Evolutionary conservation across 257 asterid genomes (phyloP), one percentile per base, ranked within the genome.

Genomic region (Solanum virginianum): DNA sequence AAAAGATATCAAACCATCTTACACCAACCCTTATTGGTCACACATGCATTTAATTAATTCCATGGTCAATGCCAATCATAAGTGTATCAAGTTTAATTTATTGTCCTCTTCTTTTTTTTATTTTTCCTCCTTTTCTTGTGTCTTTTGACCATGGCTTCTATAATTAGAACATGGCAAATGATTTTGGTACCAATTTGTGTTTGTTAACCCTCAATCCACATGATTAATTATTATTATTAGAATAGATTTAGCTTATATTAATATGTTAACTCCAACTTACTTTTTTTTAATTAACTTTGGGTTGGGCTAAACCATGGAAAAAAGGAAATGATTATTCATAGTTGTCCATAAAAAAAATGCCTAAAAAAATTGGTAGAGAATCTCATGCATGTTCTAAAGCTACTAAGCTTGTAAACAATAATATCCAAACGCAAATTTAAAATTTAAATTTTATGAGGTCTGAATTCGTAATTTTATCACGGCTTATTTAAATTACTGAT

Each of bases 1-100:
- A 0, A 63, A 26, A 7, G 1, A 63, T 8, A 15, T 6, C 5
- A 63, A 26, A 63, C 7, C 71, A 63, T 26, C 5, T 16, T 10
- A 26, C 11, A 39, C 13, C 7, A 13, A 63, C 4, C 8, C 5
- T 13, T 14, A 10, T 63, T 63, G 18, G 20, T n/a, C 2, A 63
- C 41, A 26, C 20, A 84, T 36, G 85, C 62, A 83, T 6, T 65
- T 15, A n/a, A n/a, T 79, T 79, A 79, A 53, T 26, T 63, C 71
- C 18, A 55, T 83, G 81, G 65, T 77, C 81, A 82, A 82, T 82
- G 24, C 57, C 85, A 82, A 62, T 43, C 85, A 62, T 82, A 82
- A 45, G 57, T 60, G 60, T 82, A 82, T 82, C 79, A 82, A 45
- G 32, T 82, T 82, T 26, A 26, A 79, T 26, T 79, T 24, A 60